These are phyloP conservation scores for Lasiodiplodia hormozganensis DNA, from an alignment of 2,329 filamentous ascomycete species.

Conservation along the genomic window DNA sequence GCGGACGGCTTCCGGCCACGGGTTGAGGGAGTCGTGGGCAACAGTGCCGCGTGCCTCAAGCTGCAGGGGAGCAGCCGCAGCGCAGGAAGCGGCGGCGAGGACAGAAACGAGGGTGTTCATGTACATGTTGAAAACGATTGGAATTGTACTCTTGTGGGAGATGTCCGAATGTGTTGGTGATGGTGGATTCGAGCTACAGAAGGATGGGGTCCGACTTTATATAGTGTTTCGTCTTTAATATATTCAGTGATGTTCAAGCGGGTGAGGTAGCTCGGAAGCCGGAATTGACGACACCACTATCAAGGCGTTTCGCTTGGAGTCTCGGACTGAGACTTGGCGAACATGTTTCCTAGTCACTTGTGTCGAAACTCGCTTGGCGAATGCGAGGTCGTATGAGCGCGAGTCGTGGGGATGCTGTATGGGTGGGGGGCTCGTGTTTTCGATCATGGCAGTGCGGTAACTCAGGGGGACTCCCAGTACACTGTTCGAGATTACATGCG, in stretches of 20 bases:
- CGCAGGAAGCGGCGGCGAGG: not conserved
- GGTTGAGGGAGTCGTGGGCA: constrained; percentile 19
- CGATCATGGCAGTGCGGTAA: not conserved
- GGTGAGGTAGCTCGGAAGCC: not conserved
- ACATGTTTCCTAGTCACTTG: not conserved
- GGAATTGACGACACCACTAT: not conserved
- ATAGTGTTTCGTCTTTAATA: not conserved
- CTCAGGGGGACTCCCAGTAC: too few species aligned
- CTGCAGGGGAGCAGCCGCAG: not conserved
- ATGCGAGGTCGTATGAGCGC: not conserved
- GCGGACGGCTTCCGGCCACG: constrained; percentile 58
- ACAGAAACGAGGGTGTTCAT: not conserved
- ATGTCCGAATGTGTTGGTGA: not conserved
- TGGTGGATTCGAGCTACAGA: not conserved
- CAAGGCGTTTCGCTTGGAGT: not conserved
- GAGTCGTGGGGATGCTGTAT: not conserved
- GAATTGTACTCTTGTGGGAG: not conserved
- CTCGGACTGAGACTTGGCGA: not conserved
- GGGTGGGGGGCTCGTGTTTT: not conserved
- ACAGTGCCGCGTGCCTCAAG: not conserved
- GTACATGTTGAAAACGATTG: not conserved
- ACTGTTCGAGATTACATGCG: not conserved
- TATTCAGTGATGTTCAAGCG: not conserved
- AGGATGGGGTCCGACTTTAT: not conserved
- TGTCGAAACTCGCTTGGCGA: not conserved